Evolutionary conservation across 2,329 filamentous ascomycete genomes (phyloP), one percentile per base, ranked within the genome.

Genomic region (Phialocephala sp.): DNA sequence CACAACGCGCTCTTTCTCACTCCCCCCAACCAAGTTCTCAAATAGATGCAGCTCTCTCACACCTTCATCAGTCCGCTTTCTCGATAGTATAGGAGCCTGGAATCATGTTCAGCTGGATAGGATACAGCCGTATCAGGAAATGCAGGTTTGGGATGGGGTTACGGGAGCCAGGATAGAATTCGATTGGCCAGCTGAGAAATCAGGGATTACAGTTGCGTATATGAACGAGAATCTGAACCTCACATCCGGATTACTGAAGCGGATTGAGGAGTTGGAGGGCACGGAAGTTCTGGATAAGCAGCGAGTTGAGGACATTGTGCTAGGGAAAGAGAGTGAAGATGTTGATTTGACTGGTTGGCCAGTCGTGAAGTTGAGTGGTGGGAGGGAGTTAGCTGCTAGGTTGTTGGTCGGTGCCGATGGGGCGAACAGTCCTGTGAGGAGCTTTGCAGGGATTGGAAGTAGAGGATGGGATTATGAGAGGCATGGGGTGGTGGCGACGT

Each of bases 121-220:
- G 37, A 87, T 95, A 39, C 94, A 97, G 80, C 86, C 89, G 0
- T 99, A 97, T 78, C 89, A 96, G 66, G 91, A 94, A 73, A 99
- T 99, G 95, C 91, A 97, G 77, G 95, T 98, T 37, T 99, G 96
- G 95, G 95, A 99, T 77, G 96, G 94, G 68, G 87, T 97, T 64
- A 92, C 91, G 47, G 93, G 89, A 66, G 92, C 93, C 41, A 87
- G 89, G 72, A 95, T 99, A 76, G 91, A 92, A 72, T 99, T 99
- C 78, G 91, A 95, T 79, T 91, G 89, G 90, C 79, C 71, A 65
- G 76, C 80, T 75, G 85, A 83, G 67, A 90, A 87, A 1, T 92
- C 70, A 66, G 76, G 81, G 75, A 85, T 83, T 67, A 91, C 88
- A 1, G 93, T 99, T 71, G 95, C 95, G 11, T 97, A 95, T 77